phyloP scores from a whole-genome alignment of 768 basidiomycete species.

The Tricholoma saponaceum region DNA sequence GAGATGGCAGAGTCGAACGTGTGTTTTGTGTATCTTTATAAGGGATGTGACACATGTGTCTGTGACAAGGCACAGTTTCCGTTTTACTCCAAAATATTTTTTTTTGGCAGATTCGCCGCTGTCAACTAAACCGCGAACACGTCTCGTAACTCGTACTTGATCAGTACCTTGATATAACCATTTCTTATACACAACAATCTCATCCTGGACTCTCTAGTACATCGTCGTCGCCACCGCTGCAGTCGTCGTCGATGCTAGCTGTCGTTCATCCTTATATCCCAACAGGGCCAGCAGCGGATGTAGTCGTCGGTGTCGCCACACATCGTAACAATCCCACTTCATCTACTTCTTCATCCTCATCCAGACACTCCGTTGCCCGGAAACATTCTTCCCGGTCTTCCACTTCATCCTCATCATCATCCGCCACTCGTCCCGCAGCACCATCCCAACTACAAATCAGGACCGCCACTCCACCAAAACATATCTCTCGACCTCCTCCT shows the following conservation, averaged over 20 bases:
- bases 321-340: no score
- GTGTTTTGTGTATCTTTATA: no score
- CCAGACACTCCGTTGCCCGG: background rate
- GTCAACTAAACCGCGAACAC: no score
- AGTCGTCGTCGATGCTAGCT: constrained; percentile 12
- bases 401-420: constrained; percentile 8
- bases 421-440: constrained; percentile 1
- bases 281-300: no score
- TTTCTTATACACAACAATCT: background rate
- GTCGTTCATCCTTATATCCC: constrained; percentile 10
- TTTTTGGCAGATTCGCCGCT: no score
- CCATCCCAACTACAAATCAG: constrained; percentile 2
- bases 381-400: constrained; percentile 3
- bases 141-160: no score
- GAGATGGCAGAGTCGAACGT: no score
- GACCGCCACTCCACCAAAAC: background rate
- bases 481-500: background rate
- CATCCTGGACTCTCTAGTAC: background rate
- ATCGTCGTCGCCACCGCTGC: background rate
- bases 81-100: no score
- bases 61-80: no score
- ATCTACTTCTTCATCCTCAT: no score
- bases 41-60: no score
- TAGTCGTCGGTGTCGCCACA: background rate
- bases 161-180: background rate